A percentile compares a stretch with the other conserved stretches of the same genome.
phyloP scores from a whole-genome alignment of 1,139 yeast species.

The Lodderomyces parapsilosis region DNA sequence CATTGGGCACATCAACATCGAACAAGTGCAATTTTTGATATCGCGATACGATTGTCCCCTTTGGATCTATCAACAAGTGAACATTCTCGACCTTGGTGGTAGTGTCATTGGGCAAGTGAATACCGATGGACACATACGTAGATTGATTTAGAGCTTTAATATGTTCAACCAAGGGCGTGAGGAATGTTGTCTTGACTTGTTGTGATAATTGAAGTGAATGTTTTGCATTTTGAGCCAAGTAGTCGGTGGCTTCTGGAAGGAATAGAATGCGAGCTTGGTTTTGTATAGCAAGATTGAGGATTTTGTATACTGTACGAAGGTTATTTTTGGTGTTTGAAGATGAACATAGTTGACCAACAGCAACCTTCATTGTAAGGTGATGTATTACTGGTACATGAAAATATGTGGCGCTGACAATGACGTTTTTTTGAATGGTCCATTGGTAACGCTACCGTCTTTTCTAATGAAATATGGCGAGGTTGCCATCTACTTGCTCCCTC shows the following conservation, averaged over 20 bases:
- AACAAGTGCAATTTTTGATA: constrained; percentile 88
- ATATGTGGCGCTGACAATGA: no score
- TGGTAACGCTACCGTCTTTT: no score
- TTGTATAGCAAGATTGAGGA: constrained; percentile 62
- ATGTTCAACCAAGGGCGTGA: constrained; percentile 47
- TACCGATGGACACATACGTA: constrained; percentile 55
- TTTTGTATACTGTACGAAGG: constrained; percentile 52
- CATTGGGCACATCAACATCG: constrained; percentile 79
- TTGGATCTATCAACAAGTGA: constrained; percentile 63
- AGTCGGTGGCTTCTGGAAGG: constrained; percentile 93
- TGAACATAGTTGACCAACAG: constrained; percentile 87
- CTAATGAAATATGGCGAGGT: no score
- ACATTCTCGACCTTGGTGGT: constrained; percentile 58
- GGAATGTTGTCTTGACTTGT: constrained; percentile 51
- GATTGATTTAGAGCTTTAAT: constrained; percentile 28
- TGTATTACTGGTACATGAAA: no score
- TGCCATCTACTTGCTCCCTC: no score
- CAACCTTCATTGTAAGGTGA: constrained; percentile 42
- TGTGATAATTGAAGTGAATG: constrained; percentile 64
- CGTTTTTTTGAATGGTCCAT: no score
- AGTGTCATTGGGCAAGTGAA: constrained; percentile 66
- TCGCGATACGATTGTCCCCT: constrained; percentile 62
- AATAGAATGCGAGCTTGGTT: constrained; percentile 65
- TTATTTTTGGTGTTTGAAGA: constrained; percentile 62
- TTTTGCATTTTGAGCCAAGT: constrained; percentile 65